Base-by-base conservation (phyloP, 1,139 yeast genomes). In the Scheffersomyces lignicola region DNA sequence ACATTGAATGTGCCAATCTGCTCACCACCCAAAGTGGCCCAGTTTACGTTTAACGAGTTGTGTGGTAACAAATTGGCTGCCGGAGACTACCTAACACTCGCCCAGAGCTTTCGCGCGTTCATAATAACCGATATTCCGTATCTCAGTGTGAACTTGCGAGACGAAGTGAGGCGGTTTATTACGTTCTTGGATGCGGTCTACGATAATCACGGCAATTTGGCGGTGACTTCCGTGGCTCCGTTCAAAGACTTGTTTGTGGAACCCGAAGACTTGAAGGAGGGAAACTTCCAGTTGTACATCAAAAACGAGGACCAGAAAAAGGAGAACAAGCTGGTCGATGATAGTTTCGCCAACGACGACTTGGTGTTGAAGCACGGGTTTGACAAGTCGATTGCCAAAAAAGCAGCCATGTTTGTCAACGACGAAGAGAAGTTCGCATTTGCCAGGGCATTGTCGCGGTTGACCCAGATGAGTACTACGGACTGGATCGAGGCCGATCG, bases 361-460 rank as follows among this genome's bases (percentile, higher is more conserved):
- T 65, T 83, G 55, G 85, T 82, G 18, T 70, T 70, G 9, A 75
- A 79, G 41, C 87, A 83, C 54, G 95, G 92, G 1, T 82, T 84
- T 44, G 86, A 83, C 45, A 76, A 80, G 42, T 80, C 79, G 44
- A 69, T 83, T 36, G 87, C 92, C n/a, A 76, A 82, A 47, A 79
- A 82, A 54, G 85, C 94, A 1, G 68, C 84, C 23, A 79, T 88
- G 79, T 90, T 92, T 63, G 85, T 72, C 32, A 73, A 84, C 30
- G 97, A 89, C 56, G 98, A 92, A 59, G 98, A 92, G 61, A 77
- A 83, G 58, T 92, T 92, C 67, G 98, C 98, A 11, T 92, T 90
- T 69, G 96, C 97, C 1, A 74, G 98, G 54, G 97, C 97, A 0
- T 69, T 92, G 43, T 83, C 94, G 47, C 76, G 98, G 56, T 69